phyloP scores from a whole-genome alignment of 148 eudicot species.

The Rhododendron molle region DNA sequence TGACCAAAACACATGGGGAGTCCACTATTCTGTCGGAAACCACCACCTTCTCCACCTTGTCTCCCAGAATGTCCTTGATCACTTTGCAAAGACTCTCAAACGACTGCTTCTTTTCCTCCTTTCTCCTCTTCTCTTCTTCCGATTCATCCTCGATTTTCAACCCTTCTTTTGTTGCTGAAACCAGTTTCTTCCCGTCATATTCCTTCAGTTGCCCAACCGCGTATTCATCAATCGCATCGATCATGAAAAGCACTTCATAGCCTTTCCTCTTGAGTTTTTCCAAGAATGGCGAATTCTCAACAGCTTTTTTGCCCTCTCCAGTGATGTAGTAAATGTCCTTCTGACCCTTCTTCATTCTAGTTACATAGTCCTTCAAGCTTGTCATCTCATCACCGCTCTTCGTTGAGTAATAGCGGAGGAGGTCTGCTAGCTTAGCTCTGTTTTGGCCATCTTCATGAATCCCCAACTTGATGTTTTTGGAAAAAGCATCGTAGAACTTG shows the following conservation, averaged over 20 bases:
- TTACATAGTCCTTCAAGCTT: conserved; percentile 5
- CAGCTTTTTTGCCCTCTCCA: conserved; percentile 9
- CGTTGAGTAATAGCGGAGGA: neutral
- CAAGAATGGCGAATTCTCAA: conserved; percentile 5
- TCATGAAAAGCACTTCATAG: conserved; percentile 4
- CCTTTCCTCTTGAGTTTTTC: conserved; percentile 8
- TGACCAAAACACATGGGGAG: conserved; percentile 12
- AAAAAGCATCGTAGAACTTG: conserved; percentile 6
- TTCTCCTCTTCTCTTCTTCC: conserved; percentile 11
- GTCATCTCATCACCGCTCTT: conserved; percentile 10
- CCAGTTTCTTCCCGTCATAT: conserved; percentile 4
- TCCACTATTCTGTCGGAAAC: conserved; percentile 11
- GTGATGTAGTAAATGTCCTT: conserved; percentile 11
- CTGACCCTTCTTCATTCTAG: conserved; percentile 10
- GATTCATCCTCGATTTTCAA: conserved; percentile 3
- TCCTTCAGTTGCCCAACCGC: conserved; percentile 11
- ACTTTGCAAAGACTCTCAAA: conserved; percentile 9
- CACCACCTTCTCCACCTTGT: neutral
- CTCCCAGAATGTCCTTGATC: conserved; percentile 13
- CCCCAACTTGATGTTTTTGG: conserved; percentile 6
- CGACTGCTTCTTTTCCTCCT: conserved; percentile 9
- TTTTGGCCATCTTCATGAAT: conserved; percentile 2
- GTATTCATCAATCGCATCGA: conserved; percentile 5
- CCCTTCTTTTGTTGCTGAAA: conserved; percentile 7
- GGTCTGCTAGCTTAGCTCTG: neutral